Percentiles rank a stretch among this genome's conserved stretches.
Evolutionary conservation across 345 rosid genomes (phyloP).

Genomic region (Aquilaria malaccensis): DNA sequence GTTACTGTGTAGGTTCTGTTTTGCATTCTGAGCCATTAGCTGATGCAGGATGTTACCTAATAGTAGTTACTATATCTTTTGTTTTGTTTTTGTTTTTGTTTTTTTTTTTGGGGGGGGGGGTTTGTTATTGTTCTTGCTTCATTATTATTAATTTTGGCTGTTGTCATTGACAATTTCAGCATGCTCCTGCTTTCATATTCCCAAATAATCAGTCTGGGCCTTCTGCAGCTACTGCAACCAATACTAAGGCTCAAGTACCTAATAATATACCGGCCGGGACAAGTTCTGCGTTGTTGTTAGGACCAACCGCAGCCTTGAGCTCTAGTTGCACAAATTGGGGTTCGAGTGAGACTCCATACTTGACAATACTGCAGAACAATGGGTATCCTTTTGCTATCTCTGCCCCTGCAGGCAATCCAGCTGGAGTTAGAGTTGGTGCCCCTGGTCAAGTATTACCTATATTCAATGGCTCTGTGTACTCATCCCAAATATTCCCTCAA

Average conservation of each 20-base stretch:
- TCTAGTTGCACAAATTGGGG: slow-evolving; percentile 37
- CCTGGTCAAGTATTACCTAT: slow-evolving; percentile 37
- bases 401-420: slow-evolving; percentile 23
- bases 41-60: background rate
- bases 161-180: slow-evolving; percentile 22
- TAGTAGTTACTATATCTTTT: slow-evolving; percentile 2
- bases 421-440: slow-evolving; percentile 32
- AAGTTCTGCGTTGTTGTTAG: slow-evolving; percentile 17
- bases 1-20: background rate
- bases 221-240: slow-evolving; percentile 23
- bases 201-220: slow-evolving; percentile 27
- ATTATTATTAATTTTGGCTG: background rate
- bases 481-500: slow-evolving; percentile 47
- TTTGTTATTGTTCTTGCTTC: background rate
- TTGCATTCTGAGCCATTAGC: background rate
- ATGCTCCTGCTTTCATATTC: slow-evolving; percentile 40
- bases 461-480: slow-evolving; percentile 39
- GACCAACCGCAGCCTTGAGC: slow-evolving; percentile 26
- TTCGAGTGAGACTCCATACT: slow-evolving; percentile 35
- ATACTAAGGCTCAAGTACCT: slow-evolving; percentile 17
- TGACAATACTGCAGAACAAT: slow-evolving; percentile 38
- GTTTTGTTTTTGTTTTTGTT: background rate
- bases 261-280: slow-evolving; percentile 21
- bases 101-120: background rate
- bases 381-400: slow-evolving; percentile 35